A percentile compares a stretch with the other conserved stretches of the same genome.
Evolutionary conservation across 352 stramenopile genomes (phyloP).

Genomic region (Elongisporangium undulatum): DNA sequence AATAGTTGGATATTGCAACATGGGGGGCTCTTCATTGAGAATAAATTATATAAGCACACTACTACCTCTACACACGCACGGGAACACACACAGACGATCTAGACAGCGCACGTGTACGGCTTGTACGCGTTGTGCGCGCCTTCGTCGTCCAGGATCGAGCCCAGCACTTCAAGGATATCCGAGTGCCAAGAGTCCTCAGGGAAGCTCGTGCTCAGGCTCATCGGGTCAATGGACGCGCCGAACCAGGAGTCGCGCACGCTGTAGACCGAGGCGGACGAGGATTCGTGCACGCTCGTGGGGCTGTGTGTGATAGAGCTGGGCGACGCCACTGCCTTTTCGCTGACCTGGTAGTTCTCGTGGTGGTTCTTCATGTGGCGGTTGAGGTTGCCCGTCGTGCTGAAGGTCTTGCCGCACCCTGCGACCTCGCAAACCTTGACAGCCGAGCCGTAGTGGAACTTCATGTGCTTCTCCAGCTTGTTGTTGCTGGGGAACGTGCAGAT

Average conservation of each 20-base stretch:
- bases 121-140: constrained; percentile 14
- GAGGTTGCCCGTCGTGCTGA: constrained; percentile 28
- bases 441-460: constrained; percentile 27
- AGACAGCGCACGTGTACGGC: neutral
- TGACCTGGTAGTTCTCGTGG: constrained; percentile 5
- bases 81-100: neutral
- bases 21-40: neutral
- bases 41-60: constrained; percentile 23
- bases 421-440: constrained; percentile 16
- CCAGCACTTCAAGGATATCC: constrained; percentile 33
- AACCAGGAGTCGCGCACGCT: constrained; percentile 11
- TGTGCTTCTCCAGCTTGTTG: constrained; percentile 24
- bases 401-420: constrained; percentile 23
- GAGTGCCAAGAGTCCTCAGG: constrained; percentile 16
- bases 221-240: constrained; percentile 9
- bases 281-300: constrained; percentile 18
- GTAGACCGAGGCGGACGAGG: constrained; percentile 8
- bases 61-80: constrained; percentile 2
- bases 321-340: constrained; percentile 2
- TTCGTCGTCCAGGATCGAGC: constrained; percentile 28
- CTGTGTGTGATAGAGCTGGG: constrained; percentile 10
- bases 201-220: constrained; percentile 7
- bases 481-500: constrained; percentile 16
- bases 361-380: constrained; percentile 28
- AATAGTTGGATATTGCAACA: neutral